Evolutionary conservation across 1,284 basidiomycete species (phyloP).

Genomic region (Tausonia pullulans): DNA sequence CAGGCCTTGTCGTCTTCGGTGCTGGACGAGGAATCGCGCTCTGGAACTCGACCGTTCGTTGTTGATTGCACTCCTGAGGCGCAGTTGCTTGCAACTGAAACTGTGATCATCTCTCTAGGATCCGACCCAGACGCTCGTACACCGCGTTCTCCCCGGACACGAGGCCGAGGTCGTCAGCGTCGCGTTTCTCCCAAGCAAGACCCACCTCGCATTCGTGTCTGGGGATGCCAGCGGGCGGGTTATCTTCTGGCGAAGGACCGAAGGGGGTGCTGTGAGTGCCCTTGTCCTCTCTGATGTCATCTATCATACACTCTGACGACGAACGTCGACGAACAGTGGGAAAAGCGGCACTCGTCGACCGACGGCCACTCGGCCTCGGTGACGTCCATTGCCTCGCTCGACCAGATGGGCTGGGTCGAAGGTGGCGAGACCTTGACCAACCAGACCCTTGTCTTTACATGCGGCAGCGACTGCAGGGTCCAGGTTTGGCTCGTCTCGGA

Average conservation of each 20-base stretch:
- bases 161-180: conserved; percentile 62
- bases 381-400: neutral
- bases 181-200: conserved; percentile 36
- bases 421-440: neutral
- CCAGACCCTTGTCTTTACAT: conserved; percentile 3
- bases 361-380: neutral
- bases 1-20: conserved; percentile 61
- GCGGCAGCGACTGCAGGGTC: conserved; percentile 8
- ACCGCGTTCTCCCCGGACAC: conserved; percentile 61
- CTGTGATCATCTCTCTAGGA: conserved; percentile 34
- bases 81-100: neutral
- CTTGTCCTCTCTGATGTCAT: no score
- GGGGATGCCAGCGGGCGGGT: conserved; percentile 68
- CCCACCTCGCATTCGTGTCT: conserved; percentile 45
- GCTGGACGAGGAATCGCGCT: conserved; percentile 63
- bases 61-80: neutral
- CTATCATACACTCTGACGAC: no score
- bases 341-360: no score
- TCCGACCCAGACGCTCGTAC: conserved; percentile 45
- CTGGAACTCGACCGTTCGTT: conserved; percentile 55
- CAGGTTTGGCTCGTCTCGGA: conserved; percentile 11
- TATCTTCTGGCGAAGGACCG: conserved; percentile 50
- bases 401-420: neutral
- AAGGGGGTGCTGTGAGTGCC: no score
- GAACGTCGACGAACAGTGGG: no score